Base-by-base conservation (phyloP, 495 filamentous ascomycete genomes). In the Aspergillus olivimuriae region DNA sequence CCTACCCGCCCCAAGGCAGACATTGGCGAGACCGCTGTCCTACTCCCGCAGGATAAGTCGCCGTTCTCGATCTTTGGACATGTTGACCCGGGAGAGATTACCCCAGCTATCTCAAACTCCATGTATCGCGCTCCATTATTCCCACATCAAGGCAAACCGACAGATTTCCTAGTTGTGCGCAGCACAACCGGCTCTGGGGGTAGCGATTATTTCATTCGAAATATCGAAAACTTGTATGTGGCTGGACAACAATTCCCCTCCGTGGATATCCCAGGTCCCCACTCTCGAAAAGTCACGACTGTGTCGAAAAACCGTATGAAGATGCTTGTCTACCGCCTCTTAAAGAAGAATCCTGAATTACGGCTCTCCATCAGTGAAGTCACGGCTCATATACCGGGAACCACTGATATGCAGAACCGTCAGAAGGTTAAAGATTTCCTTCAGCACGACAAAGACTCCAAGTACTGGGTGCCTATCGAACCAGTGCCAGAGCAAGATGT, bases 391-490 rank as follows among this genome's bases (percentile, higher is more conserved):
- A 86, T 97, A 28, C 83, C 84, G 5, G 89, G 89, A 34, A 89
- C 87, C 9, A 86, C 82, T 18, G 92, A 99, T 55, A 89, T 94
- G 54, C 89, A 95, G 52, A 95, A 95, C 50, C 79, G 92, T 3
- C 86, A 91, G 53, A 96, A 97, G 58, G 81, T 99, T 67, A 92
- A 95, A 54, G 92, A 99, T 55, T 97, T 97, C 61, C 82, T 99
- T 41, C 66, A 74, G 9, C 95, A 95, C 53, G 79, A 87, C 51
- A 92, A 89, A 60, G 81, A 86, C 9, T 77, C 76, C 34, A 87
- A 87, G 45, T 81, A 87, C 18, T 97, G 92, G 94, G 77, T 82
- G 21, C 84, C 94, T 33, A 75, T 81, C 1, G 86, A 96, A 50
- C 68, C 75, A 0, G 66, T 87, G 35, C 86, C 89, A 16, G 86